phyloP scores from a whole-genome alignment of 2,329 filamentous ascomycete genomes.

The Aspergillus caelatus region DNA sequence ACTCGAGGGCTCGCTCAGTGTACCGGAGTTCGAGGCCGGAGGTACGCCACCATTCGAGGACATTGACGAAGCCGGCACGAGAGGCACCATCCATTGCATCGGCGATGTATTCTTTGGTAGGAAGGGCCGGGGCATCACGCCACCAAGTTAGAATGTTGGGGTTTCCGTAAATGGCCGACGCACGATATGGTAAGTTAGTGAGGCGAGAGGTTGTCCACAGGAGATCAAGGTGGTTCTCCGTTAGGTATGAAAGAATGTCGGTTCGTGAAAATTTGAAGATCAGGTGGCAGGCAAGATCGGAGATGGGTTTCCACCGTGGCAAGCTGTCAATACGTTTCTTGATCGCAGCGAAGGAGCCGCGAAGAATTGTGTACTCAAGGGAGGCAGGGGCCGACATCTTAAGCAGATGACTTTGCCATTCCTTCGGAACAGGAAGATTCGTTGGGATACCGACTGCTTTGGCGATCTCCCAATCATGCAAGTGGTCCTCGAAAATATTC shows the following conservation, averaged over 20 bases:
- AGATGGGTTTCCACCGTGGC: conserved; percentile 73
- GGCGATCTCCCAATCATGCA: conserved; percentile 89
- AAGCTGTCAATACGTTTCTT: conserved; percentile 70
- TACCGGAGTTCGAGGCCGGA: conserved; percentile 80
- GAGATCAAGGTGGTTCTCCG: conserved; percentile 69
- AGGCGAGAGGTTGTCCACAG: conserved; percentile 84
- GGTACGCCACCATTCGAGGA: conserved; percentile 90
- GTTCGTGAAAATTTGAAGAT: conserved; percentile 90
- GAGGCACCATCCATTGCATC: conserved; percentile 89
- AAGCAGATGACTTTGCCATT: conserved; percentile 69
- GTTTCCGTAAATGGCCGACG: conserved; percentile 82
- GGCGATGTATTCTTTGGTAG: conserved; percentile 81
- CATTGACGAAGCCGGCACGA: conserved; percentile 78
- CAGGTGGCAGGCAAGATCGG: conserved; percentile 79
- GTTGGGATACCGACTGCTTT: conserved; percentile 80
- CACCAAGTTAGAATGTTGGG: conserved; percentile 89
- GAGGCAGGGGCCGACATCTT: conserved; percentile 70
- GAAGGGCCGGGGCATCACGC: conserved; percentile 78
- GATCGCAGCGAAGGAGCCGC: conserved; percentile 69
- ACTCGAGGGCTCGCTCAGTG: conserved; percentile 83
- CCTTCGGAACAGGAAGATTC: conserved; percentile 69
- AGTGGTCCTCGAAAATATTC: conserved; percentile 75
- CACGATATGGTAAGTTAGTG: conserved; percentile 82
- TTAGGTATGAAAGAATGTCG: conserved; percentile 73
- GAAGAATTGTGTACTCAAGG: conserved; percentile 83